Base-by-base conservation (phyloP, 2,329 filamentous ascomycete genomes). In the Botrytis porri region DNA sequence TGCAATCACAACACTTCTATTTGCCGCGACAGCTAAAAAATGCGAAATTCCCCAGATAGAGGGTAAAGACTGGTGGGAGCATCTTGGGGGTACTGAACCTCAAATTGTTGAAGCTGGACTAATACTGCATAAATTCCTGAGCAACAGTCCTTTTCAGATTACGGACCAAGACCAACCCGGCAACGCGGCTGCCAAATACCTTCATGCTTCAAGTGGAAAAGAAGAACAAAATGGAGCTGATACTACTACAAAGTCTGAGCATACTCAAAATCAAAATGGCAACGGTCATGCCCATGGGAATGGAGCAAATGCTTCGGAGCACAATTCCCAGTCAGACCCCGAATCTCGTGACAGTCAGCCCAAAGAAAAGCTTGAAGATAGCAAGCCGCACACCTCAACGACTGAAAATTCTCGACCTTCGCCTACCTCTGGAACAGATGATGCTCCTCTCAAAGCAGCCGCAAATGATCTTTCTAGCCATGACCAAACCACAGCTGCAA, bases 11-110 rank as follows among this genome's bases (percentile, higher is more conserved):
- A 91, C 94, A 29, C 88, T 99, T 39, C 98, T 97, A 83, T 96
- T 95, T 74, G 93, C 93, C 9, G 92, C 93, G 73, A 89, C 90
- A 61, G 91, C 94, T 78, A 92, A 90, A 45, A 86, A 89, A 51
- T 86, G 94, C 48, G 88, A 86, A n/a, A 90, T 98, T 72, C 84
- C 86, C 76, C 93, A 97, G 77, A 85, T 91, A 60, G 84, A 90
- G 69, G 93, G 92, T 54, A 87, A 89, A 77, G 87, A 95, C 0
- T 99, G 96, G 96, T 99, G 95, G 95, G 90, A 90, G 74, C 87
- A 89, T 72, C 84, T 97, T 70, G 88, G 89, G 48, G 92, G 94
- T 51, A 88, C 90, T 75, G 86, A 95, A 76, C 85, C 86, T 35
- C 89, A 92, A 75, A 92, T 97, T 75, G 84, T 87, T 60, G 87